Evolutionary conservation across 345 rosid species (phyloP).

Genomic region (Citrus australasica): DNA sequence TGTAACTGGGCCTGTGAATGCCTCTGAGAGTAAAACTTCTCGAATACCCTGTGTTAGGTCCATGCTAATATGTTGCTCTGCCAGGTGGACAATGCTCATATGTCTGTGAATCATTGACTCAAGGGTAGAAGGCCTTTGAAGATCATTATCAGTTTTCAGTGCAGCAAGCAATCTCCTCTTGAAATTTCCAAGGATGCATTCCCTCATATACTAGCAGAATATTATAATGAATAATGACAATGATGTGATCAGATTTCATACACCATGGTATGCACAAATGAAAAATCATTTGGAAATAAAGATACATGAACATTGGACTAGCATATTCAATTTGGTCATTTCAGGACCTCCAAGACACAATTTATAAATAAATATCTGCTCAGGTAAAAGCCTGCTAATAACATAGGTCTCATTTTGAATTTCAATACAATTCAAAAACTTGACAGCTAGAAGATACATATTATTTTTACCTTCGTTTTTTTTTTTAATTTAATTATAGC

Average conservation of each 20-base stretch:
- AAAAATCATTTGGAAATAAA: not conserved
- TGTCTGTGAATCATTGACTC: constrained; percentile 87
- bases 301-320: not conserved
- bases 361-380: not conserved
- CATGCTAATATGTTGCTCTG: constrained; percentile 99
- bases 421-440: not conserved
- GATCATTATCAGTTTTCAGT: constrained; percentile 90
- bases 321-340: not conserved
- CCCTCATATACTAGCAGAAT: constrained; percentile 92
- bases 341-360: not conserved
- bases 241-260: not conserved
- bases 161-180: constrained; percentile 82
- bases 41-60: constrained; percentile 94
- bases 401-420: not conserved
- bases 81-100: constrained; percentile 83
- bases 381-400: not conserved
- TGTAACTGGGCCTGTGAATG: constrained; percentile 86
- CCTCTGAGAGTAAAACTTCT: constrained; percentile 82
- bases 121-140: constrained; percentile 88
- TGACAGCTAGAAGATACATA: not conserved
- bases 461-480: not conserved
- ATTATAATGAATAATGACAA: not conserved
- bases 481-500: not conserved
- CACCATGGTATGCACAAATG: not conserved
- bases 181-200: constrained; percentile 94